These are phyloP conservation scores for Haplosporangium gracile DNA, from an alignment of 192 early-diverging fungal species.

Conservation along the genomic window DNA sequence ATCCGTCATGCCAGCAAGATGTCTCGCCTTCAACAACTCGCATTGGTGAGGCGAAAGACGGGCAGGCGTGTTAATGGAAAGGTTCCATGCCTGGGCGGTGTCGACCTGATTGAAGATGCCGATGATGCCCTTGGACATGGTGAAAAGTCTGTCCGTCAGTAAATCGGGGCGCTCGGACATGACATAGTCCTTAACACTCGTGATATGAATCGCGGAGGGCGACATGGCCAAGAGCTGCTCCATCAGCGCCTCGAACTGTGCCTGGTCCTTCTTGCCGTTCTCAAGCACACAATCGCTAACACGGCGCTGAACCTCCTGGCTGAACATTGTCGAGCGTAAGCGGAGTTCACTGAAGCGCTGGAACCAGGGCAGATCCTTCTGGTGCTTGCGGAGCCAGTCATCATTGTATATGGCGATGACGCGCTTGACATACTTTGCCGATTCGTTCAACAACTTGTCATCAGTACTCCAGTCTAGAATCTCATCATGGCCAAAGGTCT, in stretches of 20 bases:
- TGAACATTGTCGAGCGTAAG: constrained; percentile 16
- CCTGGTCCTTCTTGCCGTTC: constrained; percentile 25
- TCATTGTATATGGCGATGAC: constrained; percentile 6
- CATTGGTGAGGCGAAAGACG: constrained; percentile 35
- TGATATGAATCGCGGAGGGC: constrained; percentile 21
- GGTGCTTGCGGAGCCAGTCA: constrained; percentile 21
- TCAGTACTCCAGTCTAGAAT: constrained; percentile 29
- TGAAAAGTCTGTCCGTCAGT: constrained; percentile 24
- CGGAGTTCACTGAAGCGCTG: constrained; percentile 23
- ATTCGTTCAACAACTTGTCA: not conserved
- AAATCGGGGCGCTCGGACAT: constrained; percentile 15
- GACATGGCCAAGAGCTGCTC: constrained; percentile 24
- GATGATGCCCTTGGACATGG: constrained; percentile 19
- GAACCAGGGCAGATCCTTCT: constrained; percentile 16
- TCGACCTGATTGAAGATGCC: constrained; percentile 45
- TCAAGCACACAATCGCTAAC: constrained; percentile 13
- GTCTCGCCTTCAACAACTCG: constrained; percentile 32
- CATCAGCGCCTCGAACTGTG: constrained; percentile 16
- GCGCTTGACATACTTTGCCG: not conserved
- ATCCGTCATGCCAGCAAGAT: constrained; percentile 39
- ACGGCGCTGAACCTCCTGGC: not conserved
- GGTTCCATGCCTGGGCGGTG: constrained; percentile 7
- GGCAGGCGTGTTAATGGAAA: constrained; percentile 18
- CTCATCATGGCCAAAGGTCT: constrained; percentile 18
- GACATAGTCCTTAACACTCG: constrained; percentile 13